Base-by-base conservation (phyloP, 78 protist species). In the Tieghemostelium lacteum region DNA sequence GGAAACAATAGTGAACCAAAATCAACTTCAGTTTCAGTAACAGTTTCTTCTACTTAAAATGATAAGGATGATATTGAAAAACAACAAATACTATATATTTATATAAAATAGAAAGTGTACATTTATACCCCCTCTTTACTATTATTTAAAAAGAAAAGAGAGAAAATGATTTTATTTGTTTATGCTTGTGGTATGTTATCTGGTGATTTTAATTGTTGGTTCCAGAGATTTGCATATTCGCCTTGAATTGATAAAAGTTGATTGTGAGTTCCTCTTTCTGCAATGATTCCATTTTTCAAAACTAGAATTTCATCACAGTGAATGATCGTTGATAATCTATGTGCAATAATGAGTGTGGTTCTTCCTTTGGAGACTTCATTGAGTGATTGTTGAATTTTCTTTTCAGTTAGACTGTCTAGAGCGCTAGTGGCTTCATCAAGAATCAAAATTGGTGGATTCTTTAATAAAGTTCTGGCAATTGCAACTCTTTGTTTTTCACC, bases 401-500 rank as follows among this genome's bases (percentile, higher is more conserved):
- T 12, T 94, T 98, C 99, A 8, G 96, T 85, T 61, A 78, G 26
- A 34, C 93, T 31, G 71, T 98, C 99, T 20, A 98, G 96, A 16
- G 99, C 94, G 37, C 93, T 57, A 7, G 98, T 97, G 28, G 97
- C 97, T 73, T 97, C 99, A 75, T 97, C 99, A 3, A 98, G 74
- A 14, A 96, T 85, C 28, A 92, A 36, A 19, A 92, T 64, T 40
- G 58, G 60, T 64, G 91, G 72, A 78, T 75, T 50, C 58, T 95
- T 95, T 66, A 95, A 52, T n/a, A 96, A 39, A 2, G 97, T 94
- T 8, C 99, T 72, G 3, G 99, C 99, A 42, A 98, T 92, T 6
- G 98, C 96, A 12, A 98, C 77, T 6, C 99, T 65, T 76, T 97
- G 98, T 64, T 93, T 78, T 87, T 98, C 97, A 19, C 99, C 99